Conservation (phyloP, 495 filamentous ascomycete species). For the Neurospora sp. region DNA sequence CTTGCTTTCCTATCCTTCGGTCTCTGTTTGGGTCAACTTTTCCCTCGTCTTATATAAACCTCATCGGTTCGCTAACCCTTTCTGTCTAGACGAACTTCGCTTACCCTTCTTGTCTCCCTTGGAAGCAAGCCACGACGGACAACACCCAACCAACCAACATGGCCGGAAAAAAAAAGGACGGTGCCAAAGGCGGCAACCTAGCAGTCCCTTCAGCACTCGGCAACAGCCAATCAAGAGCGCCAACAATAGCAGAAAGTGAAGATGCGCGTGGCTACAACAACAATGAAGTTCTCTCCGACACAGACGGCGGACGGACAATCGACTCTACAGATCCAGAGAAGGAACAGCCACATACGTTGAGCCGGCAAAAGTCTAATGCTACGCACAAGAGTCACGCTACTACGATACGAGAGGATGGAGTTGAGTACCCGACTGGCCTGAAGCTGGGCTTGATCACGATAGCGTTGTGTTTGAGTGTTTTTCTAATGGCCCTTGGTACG, state of each 20-base stretch:
- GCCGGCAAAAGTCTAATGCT: not conserved
- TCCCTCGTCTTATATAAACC: not conserved
- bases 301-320: not conserved
- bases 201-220: not conserved
- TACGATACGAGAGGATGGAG: constrained; percentile 30
- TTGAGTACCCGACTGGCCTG: constrained; percentile 38
- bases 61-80: not conserved
- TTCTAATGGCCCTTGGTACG: constrained; percentile 44
- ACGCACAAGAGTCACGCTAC: not conserved
- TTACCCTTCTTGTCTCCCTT: not conserved
- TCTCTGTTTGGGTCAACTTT: not conserved
- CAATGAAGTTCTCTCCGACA: not conserved
- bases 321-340: not conserved
- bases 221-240: not conserved
- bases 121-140: not conserved
- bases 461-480: constrained; percentile 43
- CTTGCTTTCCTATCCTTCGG: not conserved
- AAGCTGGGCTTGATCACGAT: constrained; percentile 38
- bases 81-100: not conserved
- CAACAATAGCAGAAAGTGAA: not conserved
- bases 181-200: not conserved
- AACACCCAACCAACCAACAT: not conserved
- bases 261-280: not conserved
- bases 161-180: not conserved
- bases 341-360: not conserved